These are phyloP conservation scores for Leccinum boreale DNA, from an alignment of 768 basidiomycete species.

Conservation along the genomic window DNA sequence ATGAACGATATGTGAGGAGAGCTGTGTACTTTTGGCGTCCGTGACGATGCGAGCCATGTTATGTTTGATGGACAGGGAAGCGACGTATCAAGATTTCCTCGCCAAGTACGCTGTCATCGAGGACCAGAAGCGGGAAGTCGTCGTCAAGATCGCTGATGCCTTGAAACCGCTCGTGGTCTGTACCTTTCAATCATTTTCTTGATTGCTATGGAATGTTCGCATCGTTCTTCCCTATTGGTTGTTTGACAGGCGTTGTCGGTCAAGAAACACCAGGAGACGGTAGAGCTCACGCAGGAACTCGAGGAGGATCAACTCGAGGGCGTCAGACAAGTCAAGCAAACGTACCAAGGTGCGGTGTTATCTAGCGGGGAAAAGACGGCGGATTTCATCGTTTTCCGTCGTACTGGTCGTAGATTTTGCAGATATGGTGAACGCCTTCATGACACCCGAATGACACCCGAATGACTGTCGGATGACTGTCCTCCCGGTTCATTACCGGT, in stretches of 20 bases:
- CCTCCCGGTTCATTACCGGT: not conserved
- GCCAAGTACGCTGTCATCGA: slow-evolving; percentile 20
- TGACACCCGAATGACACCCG: not conserved
- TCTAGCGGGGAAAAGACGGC: not conserved
- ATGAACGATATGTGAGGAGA: slow-evolving; percentile 24
- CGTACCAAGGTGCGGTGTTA: slow-evolving; percentile 19
- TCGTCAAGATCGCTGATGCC: slow-evolving; percentile 22
- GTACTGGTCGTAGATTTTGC: slow-evolving; percentile 12
- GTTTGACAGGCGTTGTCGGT: slow-evolving; percentile 23
- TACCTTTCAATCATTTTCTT: not conserved
- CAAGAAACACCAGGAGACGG: slow-evolving; percentile 24
- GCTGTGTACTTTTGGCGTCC: slow-evolving; percentile 5
- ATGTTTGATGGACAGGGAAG: slow-evolving; percentile 17
- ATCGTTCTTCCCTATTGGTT: not conserved
- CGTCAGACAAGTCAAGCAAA: slow-evolving; percentile 16
- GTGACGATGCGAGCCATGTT: not conserved
- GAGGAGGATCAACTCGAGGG: slow-evolving; percentile 26
- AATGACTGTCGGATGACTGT: not conserved
- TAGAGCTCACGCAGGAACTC: slow-evolving; percentile 18
- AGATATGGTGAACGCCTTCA: slow-evolving; percentile 21
- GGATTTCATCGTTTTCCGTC: not conserved
- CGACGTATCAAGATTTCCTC: slow-evolving; percentile 26
- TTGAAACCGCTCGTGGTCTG: slow-evolving; percentile 27
- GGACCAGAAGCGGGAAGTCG: slow-evolving; percentile 27
- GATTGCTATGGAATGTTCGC: not conserved